Conservation (phyloP, 176 grass and related monocot genomes). For the Eremochloa ophiuroides region DNA sequence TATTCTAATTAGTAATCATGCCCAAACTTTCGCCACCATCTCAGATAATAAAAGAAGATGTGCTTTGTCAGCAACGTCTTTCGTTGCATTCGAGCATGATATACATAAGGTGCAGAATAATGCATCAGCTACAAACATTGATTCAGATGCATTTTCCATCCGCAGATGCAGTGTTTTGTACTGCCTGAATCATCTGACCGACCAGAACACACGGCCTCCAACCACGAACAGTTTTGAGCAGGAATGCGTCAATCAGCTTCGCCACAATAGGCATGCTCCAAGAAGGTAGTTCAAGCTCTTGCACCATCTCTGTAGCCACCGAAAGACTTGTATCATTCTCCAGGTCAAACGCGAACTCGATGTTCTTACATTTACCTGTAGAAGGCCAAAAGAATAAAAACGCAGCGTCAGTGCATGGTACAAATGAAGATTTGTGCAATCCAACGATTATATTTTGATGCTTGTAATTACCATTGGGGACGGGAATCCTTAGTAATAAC, state of each 20-base stretch:
- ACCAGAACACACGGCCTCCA: constrained; percentile 19
- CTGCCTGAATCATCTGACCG: constrained; percentile 18
- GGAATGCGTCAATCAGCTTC: not conserved
- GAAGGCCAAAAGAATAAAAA: not conserved
- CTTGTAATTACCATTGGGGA: not conserved
- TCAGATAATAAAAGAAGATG: constrained; percentile 2
- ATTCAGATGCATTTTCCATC: not conserved
- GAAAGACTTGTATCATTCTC: constrained; percentile 14
- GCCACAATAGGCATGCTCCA: not conserved
- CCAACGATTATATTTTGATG: not conserved
- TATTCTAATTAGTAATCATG: not conserved
- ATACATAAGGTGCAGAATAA: not conserved
- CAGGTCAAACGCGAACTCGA: constrained; percentile 6
- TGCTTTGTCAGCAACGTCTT: not conserved
- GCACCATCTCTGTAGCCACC: constrained; percentile 10
- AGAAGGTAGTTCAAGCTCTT: not conserved
- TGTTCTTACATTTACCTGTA: constrained; percentile 7
- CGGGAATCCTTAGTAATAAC: constrained; percentile 1
- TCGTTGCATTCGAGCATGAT: not conserved
- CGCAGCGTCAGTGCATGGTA: not conserved
- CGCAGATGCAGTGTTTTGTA: not conserved
- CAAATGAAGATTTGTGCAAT: not conserved
- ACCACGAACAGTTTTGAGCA: not conserved
- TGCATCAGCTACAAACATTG: not conserved
- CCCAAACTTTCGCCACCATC: not conserved